These are phyloP conservation scores for Aspergillus indologenus DNA, from an alignment of 495 filamentous ascomycete species.

Conservation along the genomic window DNA sequence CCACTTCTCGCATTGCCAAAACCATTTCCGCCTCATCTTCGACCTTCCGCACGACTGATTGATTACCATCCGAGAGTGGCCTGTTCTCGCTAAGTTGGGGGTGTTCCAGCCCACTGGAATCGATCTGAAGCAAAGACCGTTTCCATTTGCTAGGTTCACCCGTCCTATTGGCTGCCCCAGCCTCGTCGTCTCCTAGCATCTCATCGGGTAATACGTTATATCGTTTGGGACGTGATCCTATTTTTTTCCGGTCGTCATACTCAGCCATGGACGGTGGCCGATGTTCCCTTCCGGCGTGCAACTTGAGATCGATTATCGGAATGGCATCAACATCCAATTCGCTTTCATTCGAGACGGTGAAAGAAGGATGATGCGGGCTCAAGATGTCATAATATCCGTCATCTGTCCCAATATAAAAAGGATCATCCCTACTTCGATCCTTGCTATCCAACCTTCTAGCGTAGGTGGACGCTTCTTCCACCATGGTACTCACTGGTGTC, in stretches of 20 bases:
- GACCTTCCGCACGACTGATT: conserved; percentile 28
- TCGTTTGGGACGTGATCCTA: conserved; percentile 37
- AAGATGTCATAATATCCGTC: conserved; percentile 50
- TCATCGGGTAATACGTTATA: conserved; percentile 65
- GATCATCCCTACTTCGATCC: conserved; percentile 85
- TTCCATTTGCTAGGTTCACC: conserved; percentile 40
- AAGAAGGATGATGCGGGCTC: conserved; percentile 69
- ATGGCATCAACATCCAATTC: conserved; percentile 89
- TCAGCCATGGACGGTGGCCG: conserved; percentile 9
- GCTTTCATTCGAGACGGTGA: conserved; percentile 63
- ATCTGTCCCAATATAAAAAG: conserved; percentile 79
- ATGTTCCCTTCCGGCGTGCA: conserved; percentile 47
- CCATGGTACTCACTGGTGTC: conserved; percentile 46
- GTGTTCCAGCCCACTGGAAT: conserved; percentile 71
- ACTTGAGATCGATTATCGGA: conserved; percentile 86
- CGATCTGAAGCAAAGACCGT: conserved; percentile 70
- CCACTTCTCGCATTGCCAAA: conserved; percentile 80
- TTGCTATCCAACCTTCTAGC: conserved; percentile 61
- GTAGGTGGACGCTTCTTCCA: conserved; percentile 55
- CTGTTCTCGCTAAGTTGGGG: conserved; percentile 52
- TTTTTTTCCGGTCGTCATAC: conserved; percentile 18
- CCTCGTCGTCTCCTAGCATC: conserved; percentile 30
- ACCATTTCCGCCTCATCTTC: conserved; percentile 79
- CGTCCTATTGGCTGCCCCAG: conserved; percentile 29
- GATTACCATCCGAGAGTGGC: conserved; percentile 7